Conservation (phyloP, 2,329 filamentous ascomycete species). For the Trichophyton benhamiae region DNA sequence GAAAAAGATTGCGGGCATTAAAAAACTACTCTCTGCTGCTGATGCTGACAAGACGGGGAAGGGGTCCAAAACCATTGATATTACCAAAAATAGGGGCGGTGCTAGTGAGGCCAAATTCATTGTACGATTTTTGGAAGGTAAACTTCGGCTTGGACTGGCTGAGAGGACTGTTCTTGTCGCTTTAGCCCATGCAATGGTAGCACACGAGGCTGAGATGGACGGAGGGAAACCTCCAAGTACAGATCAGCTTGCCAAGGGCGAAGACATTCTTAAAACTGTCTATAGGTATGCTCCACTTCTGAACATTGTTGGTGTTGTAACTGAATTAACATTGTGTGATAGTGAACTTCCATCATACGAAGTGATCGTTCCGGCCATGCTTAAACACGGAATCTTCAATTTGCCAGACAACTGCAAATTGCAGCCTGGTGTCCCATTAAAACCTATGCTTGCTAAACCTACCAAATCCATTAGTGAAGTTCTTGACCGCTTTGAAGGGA, state of each 20-base stretch:
- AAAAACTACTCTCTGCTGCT: constrained; percentile 86
- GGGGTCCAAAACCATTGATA: constrained; percentile 55
- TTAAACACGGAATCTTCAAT: constrained; percentile 73
- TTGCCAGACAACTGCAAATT: constrained; percentile 78
- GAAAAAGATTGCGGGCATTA: constrained; percentile 86
- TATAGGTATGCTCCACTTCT: constrained; percentile 51
- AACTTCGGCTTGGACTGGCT: constrained; percentile 78
- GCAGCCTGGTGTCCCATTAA: constrained; percentile 83
- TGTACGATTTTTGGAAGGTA: constrained; percentile 85
- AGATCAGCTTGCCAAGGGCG: constrained; percentile 68
- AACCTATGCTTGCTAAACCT: constrained; percentile 97
- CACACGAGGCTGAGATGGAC: constrained; percentile 63
- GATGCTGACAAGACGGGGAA: constrained; percentile 63
- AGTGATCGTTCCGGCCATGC: constrained; percentile 79
- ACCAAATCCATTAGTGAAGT: constrained; percentile 98
- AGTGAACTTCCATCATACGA: constrained; percentile 93
- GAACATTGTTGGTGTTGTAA: background rate
- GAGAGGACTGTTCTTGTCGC: constrained; percentile 87
- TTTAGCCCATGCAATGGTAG: constrained; percentile 75
- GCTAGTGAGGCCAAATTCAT: constrained; percentile 92
- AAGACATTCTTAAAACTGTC: constrained; percentile 75
- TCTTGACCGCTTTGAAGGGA: constrained; percentile 86
- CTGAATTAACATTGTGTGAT: background rate
- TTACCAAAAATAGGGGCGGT: constrained; percentile 82
- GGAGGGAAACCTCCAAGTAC: constrained; percentile 58